phyloP scores from a whole-genome alignment of 2,329 filamentous ascomycete genomes.

The Pseudopyrenochaeta lycopersici region DNA sequence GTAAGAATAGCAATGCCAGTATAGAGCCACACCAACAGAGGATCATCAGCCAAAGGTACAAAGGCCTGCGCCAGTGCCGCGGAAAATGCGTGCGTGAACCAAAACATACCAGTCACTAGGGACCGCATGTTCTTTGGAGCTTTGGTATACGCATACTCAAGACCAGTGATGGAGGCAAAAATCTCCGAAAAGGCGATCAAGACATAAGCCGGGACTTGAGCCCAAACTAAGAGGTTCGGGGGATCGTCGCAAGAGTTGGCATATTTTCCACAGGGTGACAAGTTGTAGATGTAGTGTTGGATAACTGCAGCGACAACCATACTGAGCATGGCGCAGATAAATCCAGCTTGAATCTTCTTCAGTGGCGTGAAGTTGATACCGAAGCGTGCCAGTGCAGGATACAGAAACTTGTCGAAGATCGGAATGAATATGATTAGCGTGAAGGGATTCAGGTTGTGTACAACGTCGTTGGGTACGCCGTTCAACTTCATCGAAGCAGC shows the following conservation, averaged over 20 bases:
- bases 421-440: conserved; percentile 79
- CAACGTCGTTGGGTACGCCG: conserved; percentile 78
- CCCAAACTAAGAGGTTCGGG: conserved; percentile 60
- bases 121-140: conserved; percentile 69
- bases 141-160: conserved; percentile 77
- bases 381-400: conserved; percentile 70
- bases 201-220: conserved; percentile 60
- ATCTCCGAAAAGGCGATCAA: conserved; percentile 67
- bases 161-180: conserved; percentile 70
- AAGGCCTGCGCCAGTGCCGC: conserved; percentile 32
- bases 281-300: conserved; percentile 65
- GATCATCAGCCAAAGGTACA: conserved; percentile 29
- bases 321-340: conserved; percentile 71
- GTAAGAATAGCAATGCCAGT: conserved; percentile 39
- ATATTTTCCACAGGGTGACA: conserved; percentile 53
- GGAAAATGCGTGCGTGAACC: conserved; percentile 44
- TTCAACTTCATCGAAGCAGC: conserved; percentile 60
- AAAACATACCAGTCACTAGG: conserved; percentile 39
- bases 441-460: conserved; percentile 79
- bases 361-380: conserved; percentile 75
- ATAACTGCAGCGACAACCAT: conserved; percentile 65
- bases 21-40: conserved; percentile 21
- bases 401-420: conserved; percentile 67
- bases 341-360: conserved; percentile 76
- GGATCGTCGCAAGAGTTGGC: conserved; percentile 45